Evolutionary conservation across 2,329 filamentous ascomycete species (phyloP).

Genomic region (Diaporthe humulicola): DNA sequence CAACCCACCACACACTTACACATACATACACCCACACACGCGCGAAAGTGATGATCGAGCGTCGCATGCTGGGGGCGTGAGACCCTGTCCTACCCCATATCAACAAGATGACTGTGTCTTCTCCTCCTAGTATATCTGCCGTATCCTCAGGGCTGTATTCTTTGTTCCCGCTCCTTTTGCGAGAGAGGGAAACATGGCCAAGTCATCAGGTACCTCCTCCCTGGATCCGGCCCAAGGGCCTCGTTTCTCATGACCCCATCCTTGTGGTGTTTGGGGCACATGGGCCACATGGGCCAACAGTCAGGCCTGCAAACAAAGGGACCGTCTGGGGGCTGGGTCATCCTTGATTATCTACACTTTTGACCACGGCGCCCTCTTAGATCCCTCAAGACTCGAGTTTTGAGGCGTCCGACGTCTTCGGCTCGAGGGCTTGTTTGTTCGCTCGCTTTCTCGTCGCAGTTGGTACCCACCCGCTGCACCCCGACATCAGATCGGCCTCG

Average conservation of each 20-base stretch:
- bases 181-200: constrained; percentile 21
- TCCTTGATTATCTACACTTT: constrained; percentile 32
- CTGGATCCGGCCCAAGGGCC: neutral
- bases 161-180: neutral
- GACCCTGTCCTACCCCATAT: constrained; percentile 25
- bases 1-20: neutral
- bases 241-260: constrained; percentile 36
- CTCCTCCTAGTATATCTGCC: neutral
- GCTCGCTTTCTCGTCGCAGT: constrained; percentile 7
- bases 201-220: neutral
- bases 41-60: neutral
- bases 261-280: constrained; percentile 30
- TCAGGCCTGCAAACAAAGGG: constrained; percentile 26
- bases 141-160: neutral
- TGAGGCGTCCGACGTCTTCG: constrained; percentile 5
- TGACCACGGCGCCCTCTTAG: neutral
- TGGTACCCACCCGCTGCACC: neutral
- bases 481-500: constrained; percentile 12
- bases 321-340: neutral
- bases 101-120: constrained; percentile 11
- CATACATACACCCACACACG: neutral
- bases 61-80: constrained; percentile 25
- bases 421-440: neutral
- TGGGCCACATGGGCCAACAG: constrained; percentile 28
- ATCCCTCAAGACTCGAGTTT: neutral